A percentile compares a stretch with the other conserved stretches of the same genome.
These are phyloP conservation scores for Platanthera guangdongensis DNA, from an alignment of 106 monocot species.

Conservation along the genomic window DNA sequence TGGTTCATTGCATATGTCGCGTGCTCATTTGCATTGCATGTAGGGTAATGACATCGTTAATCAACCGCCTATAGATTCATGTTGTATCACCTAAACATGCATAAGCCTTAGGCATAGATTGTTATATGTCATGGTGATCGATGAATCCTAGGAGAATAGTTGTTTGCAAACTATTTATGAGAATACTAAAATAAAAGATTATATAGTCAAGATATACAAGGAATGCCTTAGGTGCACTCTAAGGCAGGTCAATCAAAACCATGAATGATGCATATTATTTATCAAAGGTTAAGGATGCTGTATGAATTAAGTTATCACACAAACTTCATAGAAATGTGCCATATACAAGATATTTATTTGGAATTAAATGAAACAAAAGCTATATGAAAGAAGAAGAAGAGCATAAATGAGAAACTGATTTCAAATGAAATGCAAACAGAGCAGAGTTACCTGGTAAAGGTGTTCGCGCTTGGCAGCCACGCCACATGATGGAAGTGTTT, in stretches of 20 bases:
- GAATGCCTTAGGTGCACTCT: neutral
- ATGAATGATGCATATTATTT: neutral
- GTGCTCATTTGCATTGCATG: no score
- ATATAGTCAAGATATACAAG: neutral
- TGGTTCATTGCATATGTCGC: no score
- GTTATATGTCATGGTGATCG: neutral
- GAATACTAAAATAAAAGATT: neutral
- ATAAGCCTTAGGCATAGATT: no score
- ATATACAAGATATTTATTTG: neutral
- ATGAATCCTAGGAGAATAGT: neutral
- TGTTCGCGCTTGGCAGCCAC: constrained; percentile 82
- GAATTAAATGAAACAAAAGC: neutral
- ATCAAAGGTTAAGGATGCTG: neutral
- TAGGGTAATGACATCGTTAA: no score
- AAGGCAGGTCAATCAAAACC: neutral
- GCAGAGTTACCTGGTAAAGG: constrained; percentile 61
- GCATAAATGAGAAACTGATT: neutral
- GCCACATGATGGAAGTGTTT: constrained; percentile 41
- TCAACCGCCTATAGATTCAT: no score
- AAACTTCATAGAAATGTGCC: neutral
- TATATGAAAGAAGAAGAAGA: neutral
- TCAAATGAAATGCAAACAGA: neutral
- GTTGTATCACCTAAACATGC: no score
- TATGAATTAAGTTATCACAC: neutral
- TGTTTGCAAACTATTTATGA: neutral